Evolutionary conservation across 441 rosid genomes (phyloP), one percentile per base, ranked within the genome.

Genomic region (Metrosideros polymorpha): DNA sequence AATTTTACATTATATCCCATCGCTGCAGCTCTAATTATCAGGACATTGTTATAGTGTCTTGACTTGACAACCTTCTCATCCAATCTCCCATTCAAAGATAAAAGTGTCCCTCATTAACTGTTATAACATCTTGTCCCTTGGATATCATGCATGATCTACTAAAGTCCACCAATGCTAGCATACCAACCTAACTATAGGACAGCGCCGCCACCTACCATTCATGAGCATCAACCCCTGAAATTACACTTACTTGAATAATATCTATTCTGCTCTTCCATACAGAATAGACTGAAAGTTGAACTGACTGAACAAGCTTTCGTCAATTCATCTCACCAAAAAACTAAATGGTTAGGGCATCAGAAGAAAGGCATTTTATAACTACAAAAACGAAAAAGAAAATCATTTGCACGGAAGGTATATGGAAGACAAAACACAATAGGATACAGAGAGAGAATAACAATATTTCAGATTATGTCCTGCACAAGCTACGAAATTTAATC

Each of bases 401-500:
- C n/a, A 71, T 71, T 71, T 39, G 47, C 79, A 71, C 2, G 1
- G 42, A 19, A 83, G 3, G 54, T 47, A 66, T 14, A 12, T 6
- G 19, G 59, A 56, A 59, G 42, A 83, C 15, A 50, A 83, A 59
- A 39, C 85, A 71, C 45, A 66, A 54, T 9, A 59, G 30, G 84
- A 50, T 47, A 71, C 56, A 45, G 39, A 83, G 30, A 43, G 71
- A 85, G 50, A 45, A 54, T 51, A 52, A 59, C 24, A 35, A 29
- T 25, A n/a, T 63, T 51, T 52, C 25, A n/a, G 39, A 76, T 45
- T 52, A 50, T 29, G 39, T 51, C 43, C 25, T 51, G 54, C 57
- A 86, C 51, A 57, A 24, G 66, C 63, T 54, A 83, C 18, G 47
- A 59, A 76, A 63, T 27, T 9, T 57, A 56, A 82, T 83, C 95